phyloP scores from a whole-genome alignment of 176 grass and related monocot genomes.

The Oryza coarctata region DNA sequence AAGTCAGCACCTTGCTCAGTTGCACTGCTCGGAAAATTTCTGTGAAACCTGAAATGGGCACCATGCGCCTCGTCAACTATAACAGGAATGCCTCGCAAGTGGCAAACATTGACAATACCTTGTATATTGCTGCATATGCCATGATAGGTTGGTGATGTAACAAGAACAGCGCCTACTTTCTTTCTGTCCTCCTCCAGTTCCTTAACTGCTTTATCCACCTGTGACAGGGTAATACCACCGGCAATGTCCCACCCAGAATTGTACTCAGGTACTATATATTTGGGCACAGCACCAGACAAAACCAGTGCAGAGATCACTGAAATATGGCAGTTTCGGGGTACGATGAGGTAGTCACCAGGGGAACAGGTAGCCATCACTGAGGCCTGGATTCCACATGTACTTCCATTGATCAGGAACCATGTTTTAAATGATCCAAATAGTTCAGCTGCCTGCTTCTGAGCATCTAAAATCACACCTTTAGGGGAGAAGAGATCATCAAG shows the following conservation, averaged over 20 bases:
- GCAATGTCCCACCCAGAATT: slow-evolving; percentile 74
- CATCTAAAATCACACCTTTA: slow-evolving; percentile 71
- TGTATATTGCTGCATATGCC: slow-evolving; percentile 80
- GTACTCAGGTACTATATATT: slow-evolving; percentile 85
- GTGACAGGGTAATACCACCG: slow-evolving; percentile 49
- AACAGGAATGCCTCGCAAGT: slow-evolving; percentile 53
- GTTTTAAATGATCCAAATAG: slow-evolving; percentile 75
- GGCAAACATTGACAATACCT: slow-evolving; percentile 57
- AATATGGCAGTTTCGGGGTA: slow-evolving; percentile 81
- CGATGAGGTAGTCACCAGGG: slow-evolving; percentile 53
- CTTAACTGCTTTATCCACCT: slow-evolving; percentile 57
- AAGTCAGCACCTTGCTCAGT: slow-evolving; percentile 79
- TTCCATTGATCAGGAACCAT: slow-evolving; percentile 85
- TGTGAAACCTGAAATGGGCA: slow-evolving; percentile 72
- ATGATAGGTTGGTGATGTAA: slow-evolving; percentile 89
- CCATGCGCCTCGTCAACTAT: slow-evolving; percentile 90
- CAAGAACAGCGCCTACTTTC: slow-evolving; percentile 64
- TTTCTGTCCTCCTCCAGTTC: slow-evolving; percentile 51
- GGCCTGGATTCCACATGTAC: slow-evolving; percentile 84
- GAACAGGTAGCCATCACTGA: slow-evolving; percentile 87
- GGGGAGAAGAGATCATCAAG: slow-evolving; percentile 86
- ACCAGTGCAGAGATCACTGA: slow-evolving; percentile 79
- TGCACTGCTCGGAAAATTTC: slow-evolving; percentile 61
- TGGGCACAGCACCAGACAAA: slow-evolving; percentile 63
- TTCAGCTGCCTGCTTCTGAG: slow-evolving; percentile 52